Evolutionary conservation across 306 rosid genomes (phyloP), one percentile per base, ranked within the genome.

Genomic region (Aeschynomene evenia): DNA sequence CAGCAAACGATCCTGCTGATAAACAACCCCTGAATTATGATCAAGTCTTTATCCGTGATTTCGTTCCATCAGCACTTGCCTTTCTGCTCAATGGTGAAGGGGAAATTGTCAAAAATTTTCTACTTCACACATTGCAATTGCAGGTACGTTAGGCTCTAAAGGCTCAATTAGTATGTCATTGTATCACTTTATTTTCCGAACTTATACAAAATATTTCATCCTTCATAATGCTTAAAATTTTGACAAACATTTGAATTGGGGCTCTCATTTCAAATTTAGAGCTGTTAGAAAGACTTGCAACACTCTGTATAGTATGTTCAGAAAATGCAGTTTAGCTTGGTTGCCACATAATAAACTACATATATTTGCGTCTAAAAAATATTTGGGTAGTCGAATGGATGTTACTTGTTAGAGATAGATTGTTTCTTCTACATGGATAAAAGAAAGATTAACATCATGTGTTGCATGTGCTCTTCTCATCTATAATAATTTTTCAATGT

Each of bases 21-120:
- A 81, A 84, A 56, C 86, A 87, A 18, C 86, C 96, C 11, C 76
- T 89, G 66, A 92, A 92, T 60, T 92, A 92, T 49, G 98, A 89
- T 70, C 98, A 92, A 83, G 96, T 92, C 52, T 92, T 92, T 33
- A 74, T 92, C 68, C 92, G 98, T 31, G 98, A 89, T 75, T 92
- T 92, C 26, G 85, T 92, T 65, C 96, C 98, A 1, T 89, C 98
- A 0, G 98, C 95, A 0, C 90, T 92, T 63, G 92, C 96, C 22
- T 92, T 92, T 82, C 86, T 92, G 80, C 92, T 92, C 54, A 89
- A 85, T 68, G 98, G 95, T 14, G 95, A 92, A 37, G 84, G 79
- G 68, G 96, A 89, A 54, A 87, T 92, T 66, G 96, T 92, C 76
- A 89, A 83, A 85, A 87, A 92, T 75, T 92, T 92, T 77, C 83